These are phyloP conservation scores for Aspergillus felis DNA, from an alignment of 2,329 filamentous ascomycete genomes.

Conservation along the genomic window DNA sequence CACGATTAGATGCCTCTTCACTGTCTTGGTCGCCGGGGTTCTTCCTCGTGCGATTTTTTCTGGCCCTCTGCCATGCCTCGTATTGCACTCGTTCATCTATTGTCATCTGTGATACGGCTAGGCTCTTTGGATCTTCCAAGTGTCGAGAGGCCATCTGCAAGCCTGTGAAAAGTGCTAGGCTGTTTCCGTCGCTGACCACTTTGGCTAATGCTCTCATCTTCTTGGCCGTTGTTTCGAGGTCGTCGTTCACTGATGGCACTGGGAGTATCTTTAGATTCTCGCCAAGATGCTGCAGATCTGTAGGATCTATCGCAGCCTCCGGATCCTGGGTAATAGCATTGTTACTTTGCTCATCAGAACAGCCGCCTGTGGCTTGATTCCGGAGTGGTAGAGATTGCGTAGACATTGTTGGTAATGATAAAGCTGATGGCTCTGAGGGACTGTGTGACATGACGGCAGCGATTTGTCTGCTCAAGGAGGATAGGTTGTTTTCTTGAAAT, in stretches of 20 bases:
- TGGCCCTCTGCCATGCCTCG: constrained; percentile 11
- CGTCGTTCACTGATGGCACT: constrained; percentile 12
- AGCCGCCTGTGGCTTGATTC: neutral
- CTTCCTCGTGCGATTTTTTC: neutral
- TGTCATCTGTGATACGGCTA: constrained; percentile 13
- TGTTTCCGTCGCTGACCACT: constrained; percentile 13
- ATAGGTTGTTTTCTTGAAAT: neutral
- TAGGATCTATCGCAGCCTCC: neutral
- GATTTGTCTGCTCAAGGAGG: neutral
- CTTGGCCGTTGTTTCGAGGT: constrained; percentile 13
- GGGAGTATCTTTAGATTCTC: constrained; percentile 8
- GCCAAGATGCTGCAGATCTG: constrained; percentile 2
- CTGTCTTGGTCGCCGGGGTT: neutral
- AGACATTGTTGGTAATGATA: neutral
- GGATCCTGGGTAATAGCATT: neutral
- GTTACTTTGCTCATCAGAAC: neutral
- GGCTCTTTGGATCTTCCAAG: constrained; percentile 6
- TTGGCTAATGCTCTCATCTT: constrained; percentile 15
- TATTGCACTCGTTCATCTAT: constrained; percentile 10
- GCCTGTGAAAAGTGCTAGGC: constrained; percentile 18
- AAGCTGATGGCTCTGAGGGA: neutral
- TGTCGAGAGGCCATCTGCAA: constrained; percentile 7
- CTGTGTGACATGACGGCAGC: neutral
- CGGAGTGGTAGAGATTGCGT: neutral
- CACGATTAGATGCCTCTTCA: neutral